Evolutionary conservation across 768 basidiomycete genomes (phyloP).

Genomic region (Lentinula sp.): DNA sequence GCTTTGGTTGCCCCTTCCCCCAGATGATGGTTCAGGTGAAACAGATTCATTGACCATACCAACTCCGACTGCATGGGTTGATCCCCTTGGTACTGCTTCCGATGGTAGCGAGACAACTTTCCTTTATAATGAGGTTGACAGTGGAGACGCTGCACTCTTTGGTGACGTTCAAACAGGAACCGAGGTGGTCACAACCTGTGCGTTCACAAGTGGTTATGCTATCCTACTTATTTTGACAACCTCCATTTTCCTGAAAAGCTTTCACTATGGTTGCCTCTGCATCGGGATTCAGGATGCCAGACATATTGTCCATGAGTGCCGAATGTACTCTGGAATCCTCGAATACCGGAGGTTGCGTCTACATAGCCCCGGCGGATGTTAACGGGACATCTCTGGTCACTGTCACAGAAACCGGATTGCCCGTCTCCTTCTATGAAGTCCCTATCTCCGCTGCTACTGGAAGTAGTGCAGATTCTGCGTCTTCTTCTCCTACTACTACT

Average conservation of each 20-base stretch:
- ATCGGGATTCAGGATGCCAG: background rate
- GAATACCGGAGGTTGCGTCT: background rate
- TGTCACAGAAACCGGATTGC: background rate
- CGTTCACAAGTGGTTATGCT: background rate
- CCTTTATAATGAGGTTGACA: background rate
- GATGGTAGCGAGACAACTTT: slow-evolving; percentile 1
- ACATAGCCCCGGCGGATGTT: background rate
- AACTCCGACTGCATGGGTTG: background rate
- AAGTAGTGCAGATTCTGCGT: background rate
- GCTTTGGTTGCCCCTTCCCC: background rate
- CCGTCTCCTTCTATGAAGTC: background rate
- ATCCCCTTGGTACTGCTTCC: background rate
- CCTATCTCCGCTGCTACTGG: background rate
- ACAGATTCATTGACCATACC: background rate
- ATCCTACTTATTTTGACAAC: too few species aligned
- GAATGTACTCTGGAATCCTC: background rate
- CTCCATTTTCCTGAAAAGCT: background rate
- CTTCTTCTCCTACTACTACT: background rate
- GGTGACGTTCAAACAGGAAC: background rate
- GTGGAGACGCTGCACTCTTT: background rate
- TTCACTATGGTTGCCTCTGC: slow-evolving; percentile 3
- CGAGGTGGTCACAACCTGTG: background rate
- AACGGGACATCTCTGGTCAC: background rate
- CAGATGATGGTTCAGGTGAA: background rate
- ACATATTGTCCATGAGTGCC: background rate